Percentiles rank a stretch among this genome's conserved stretches.
Evolutionary conservation across 768 basidiomycete species (phyloP).

Genomic region (Boletellus ananiceps): DNA sequence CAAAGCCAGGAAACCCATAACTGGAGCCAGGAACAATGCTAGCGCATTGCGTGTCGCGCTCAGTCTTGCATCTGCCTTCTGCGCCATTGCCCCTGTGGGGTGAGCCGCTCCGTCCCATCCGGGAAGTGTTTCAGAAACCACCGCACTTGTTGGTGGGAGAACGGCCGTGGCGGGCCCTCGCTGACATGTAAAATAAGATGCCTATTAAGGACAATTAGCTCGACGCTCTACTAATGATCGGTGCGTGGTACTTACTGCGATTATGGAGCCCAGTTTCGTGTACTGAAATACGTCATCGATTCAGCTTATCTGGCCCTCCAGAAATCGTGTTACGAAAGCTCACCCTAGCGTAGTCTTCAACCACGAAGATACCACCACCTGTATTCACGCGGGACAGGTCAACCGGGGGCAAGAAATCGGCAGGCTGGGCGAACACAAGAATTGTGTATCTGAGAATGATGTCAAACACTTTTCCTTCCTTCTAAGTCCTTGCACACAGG

Average conservation of each 20-base stretch:
- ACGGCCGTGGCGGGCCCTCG: slow-evolving; percentile 55
- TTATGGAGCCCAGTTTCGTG: slow-evolving; percentile 52
- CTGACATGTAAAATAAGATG: slow-evolving; percentile 70
- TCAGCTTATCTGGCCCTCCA: not conserved
- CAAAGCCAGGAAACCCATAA: slow-evolving; percentile 28
- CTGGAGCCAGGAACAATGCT: slow-evolving; percentile 21
- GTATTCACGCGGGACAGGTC: slow-evolving; percentile 47
- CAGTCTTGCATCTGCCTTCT: slow-evolving; percentile 22
- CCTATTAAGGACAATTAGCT: slow-evolving; percentile 36
- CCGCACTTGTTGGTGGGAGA: slow-evolving; percentile 57
- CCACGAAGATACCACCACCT: slow-evolving; percentile 52
- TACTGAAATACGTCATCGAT: slow-evolving; percentile 28
- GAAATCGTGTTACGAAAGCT: slow-evolving; percentile 7
- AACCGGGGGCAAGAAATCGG: slow-evolving; percentile 55
- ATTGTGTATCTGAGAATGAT: slow-evolving; percentile 54
- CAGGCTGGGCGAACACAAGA: slow-evolving; percentile 60
- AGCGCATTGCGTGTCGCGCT: slow-evolving; percentile 18
- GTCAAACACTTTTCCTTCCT: not conserved
- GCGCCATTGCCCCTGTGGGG: slow-evolving; percentile 12
- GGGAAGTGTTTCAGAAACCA: slow-evolving; percentile 56
- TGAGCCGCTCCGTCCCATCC: slow-evolving; percentile 17
- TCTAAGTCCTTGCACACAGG: not conserved
- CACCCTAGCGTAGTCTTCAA: slow-evolving; percentile 55
- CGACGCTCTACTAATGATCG: not conserved
- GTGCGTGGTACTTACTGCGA: slow-evolving; percentile 46